A percentile compares a stretch with the other conserved stretches of the same genome.
phyloP scores from a whole-genome alignment of 2,329 filamentous ascomycete species.

The Colletotrichum sansevieriae region DNA sequence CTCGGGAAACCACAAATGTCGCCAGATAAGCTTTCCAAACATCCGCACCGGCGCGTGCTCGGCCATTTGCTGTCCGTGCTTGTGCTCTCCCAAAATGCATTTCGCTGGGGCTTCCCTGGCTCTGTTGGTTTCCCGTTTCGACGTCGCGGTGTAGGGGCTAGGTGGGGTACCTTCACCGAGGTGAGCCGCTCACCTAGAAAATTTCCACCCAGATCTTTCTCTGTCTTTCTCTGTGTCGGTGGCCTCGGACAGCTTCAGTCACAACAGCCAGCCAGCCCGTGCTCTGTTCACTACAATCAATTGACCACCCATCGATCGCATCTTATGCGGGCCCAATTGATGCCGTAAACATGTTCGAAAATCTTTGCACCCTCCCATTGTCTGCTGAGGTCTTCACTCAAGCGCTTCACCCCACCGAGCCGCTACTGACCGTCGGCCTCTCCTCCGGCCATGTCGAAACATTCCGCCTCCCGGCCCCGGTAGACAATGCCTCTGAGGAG shows the following conservation, averaged over 20 bases:
- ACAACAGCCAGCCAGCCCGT: background rate
- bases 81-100: conserved; percentile 3
- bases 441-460: conserved; percentile 88
- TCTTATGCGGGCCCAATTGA: conserved; percentile 18
- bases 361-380: conserved; percentile 89
- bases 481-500: conserved; percentile 63
- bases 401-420: conserved; percentile 85
- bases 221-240: too few species aligned
- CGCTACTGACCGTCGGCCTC: conserved; percentile 87
- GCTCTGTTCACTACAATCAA: background rate
- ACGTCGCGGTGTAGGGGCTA: conserved; percentile 7
- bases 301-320: background rate
- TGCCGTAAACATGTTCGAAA: conserved; percentile 80
- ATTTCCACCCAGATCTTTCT: conserved; percentile 8
- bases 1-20: background rate
- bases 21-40: background rate
- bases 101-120: background rate
- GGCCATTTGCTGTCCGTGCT: background rate
- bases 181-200: conserved; percentile 37
- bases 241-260: conserved; percentile 18
- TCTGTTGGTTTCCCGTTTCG: background rate
- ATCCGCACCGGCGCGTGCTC: background rate
- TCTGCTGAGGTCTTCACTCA: conserved; percentile 89
- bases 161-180: conserved; percentile 14
- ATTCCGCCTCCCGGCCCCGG: conserved; percentile 75